Conservation (phyloP, 73 alveolate genomes). For the Tetrahymena borealis region DNA sequence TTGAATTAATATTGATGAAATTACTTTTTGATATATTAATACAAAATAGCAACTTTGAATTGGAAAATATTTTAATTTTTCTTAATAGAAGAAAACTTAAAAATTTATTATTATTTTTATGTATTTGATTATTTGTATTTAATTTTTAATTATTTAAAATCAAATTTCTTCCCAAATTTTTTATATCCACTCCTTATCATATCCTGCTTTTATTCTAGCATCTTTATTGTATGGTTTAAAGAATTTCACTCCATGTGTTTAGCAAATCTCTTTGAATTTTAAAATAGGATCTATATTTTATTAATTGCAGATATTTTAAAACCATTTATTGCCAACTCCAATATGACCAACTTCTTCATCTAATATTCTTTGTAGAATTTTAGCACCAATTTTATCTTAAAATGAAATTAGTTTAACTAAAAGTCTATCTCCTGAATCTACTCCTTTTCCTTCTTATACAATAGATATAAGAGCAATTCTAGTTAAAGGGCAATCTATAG, state of each 20-base stretch:
- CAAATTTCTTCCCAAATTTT: background rate
- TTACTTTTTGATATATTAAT: too few species aligned
- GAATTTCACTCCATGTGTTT: background rate
- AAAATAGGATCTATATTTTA: background rate
- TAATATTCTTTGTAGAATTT: background rate
- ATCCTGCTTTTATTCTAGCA: background rate
- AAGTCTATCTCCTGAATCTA: conserved; percentile 25
- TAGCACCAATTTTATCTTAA: background rate
- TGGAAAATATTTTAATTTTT: too few species aligned
- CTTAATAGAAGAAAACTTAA: background rate
- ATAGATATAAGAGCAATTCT: conserved; percentile 29
- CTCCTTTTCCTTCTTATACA: conserved; percentile 38
- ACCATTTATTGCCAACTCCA: background rate
- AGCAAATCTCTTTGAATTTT: background rate
- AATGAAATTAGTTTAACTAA: background rate
- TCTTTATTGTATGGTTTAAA: background rate
- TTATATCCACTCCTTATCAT: background rate
- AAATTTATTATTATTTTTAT: background rate
- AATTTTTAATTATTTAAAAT: background rate
- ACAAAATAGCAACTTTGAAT: too few species aligned
- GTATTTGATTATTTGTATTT: background rate
- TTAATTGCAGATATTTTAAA: background rate
- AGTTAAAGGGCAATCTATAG: conserved; percentile 14
- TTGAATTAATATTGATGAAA: too few species aligned
- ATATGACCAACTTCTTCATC: background rate